Evolutionary conservation across 148 eudicot species (phyloP).

Genomic region (Euryodendron excelsum): DNA sequence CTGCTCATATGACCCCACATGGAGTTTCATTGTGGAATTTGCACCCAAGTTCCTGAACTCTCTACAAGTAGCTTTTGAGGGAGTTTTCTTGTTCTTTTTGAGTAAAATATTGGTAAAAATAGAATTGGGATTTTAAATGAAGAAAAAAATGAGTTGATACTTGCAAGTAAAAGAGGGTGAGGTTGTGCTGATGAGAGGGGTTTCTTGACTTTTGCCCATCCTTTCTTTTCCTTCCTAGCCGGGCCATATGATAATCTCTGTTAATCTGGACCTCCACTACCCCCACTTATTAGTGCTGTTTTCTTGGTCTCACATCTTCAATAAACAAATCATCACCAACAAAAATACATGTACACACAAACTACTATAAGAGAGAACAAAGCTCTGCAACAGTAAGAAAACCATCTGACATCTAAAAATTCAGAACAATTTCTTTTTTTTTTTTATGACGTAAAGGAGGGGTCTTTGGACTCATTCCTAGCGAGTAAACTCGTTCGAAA

Average conservation of each 20-base stretch:
- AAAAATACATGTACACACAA: neutral
- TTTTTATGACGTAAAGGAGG: too few species aligned
- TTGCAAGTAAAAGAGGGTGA: constrained; percentile 10
- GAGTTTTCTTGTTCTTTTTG: neutral
- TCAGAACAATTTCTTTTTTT: neutral
- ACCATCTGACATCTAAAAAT: neutral
- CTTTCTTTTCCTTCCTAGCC: neutral
- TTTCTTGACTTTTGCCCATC: constrained; percentile 14
- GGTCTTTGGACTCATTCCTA: too few species aligned
- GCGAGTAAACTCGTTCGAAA: too few species aligned
- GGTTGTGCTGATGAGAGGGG: constrained; percentile 4
- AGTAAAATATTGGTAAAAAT: neutral
- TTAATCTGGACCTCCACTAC: neutral
- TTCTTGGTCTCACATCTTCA: neutral
- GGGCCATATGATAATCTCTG: neutral
- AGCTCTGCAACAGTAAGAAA: constrained; percentile 6
- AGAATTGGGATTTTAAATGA: neutral
- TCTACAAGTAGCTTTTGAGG: constrained; percentile 12
- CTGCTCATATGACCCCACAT: constrained; percentile 19
- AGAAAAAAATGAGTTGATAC: neutral
- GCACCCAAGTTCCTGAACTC: neutral
- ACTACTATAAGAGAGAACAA: neutral
- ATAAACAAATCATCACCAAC: neutral
- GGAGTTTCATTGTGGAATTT: neutral
- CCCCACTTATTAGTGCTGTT: neutral